Base-by-base conservation (phyloP, 345 rosid genomes). In the Anastatica hierochuntica region DNA sequence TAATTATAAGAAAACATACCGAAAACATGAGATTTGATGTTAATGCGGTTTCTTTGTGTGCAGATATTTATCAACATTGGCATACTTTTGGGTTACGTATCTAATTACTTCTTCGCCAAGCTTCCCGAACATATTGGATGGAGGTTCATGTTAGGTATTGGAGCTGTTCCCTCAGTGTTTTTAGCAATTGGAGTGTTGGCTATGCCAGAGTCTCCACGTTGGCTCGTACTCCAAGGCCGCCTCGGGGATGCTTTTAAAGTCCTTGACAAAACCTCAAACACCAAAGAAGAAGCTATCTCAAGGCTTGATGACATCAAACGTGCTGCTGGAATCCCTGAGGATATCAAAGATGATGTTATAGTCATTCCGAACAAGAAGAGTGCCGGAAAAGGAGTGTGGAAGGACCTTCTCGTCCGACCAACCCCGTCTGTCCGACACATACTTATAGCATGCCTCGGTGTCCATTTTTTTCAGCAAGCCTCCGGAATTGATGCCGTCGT, bases 171-270 rank as follows among this genome's bases (percentile, higher is more conserved):
- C 0, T 64, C 85, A 0, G 8, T 76, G 1, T 17, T 56, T 0
- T 64, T 83, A 27, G 88, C 74, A 9, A 5, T 77, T 2, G 80
- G 82, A 4, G 85, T 80, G 16, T 37, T 79, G 56, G 62, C 56
- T 15, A 78, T 80, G 85, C 90, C 90, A 0, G 90, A 85, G 70
- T 83, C 95, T 11, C 95, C 95, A 4, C 63, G 80, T 41, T 85
- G 88, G 90, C 80, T 83, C 0, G 81, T 79, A n/a, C 67, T 76
- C 67, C 62, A 79, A 41, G 78, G 82, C 38, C 66, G 70, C 51
- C 56, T 66, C 0, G 77, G 61, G 1, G 84, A 80, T 43, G 90
- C 88, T 9, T 72, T 63, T 58, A 33, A 62, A 41, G 88, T 85
- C 14, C 54, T 85, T 14, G 48, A 68, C 34, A 80, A 61, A 69